These are phyloP conservation scores for Rhazya stricta DNA, from an alignment of 257 asterid genomes.

Conservation along the genomic window DNA sequence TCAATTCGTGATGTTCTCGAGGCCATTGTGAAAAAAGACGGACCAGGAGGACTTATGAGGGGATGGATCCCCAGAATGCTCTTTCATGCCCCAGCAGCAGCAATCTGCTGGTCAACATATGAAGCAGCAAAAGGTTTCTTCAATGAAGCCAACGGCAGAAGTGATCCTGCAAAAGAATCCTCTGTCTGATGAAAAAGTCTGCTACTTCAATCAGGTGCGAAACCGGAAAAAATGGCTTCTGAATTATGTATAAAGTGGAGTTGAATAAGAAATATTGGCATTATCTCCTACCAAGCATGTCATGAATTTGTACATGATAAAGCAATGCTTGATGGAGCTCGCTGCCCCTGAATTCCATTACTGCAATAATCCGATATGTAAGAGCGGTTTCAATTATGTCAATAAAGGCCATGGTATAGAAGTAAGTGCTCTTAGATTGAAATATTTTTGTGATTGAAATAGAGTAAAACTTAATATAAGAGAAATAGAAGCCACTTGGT, in stretches of 20 bases:
- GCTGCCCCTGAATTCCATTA: too few relatives aligned
- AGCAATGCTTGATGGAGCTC: too few relatives aligned
- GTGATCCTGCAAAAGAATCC: neutral
- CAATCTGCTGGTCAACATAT: constrained; percentile 71
- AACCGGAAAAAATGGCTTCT: neutral
- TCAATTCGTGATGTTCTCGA: constrained; percentile 40
- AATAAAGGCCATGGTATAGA: too few relatives aligned
- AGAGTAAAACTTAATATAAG: too few relatives aligned
- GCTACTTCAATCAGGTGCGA: constrained; percentile 4
- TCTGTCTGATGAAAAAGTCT: too few relatives aligned
- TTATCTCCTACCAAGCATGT: neutral
- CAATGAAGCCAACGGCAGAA: constrained; percentile 23
- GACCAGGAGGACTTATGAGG: constrained; percentile 47
- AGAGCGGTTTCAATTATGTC: too few relatives aligned
- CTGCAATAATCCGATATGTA: too few relatives aligned
- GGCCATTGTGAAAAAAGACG: constrained; percentile 45
- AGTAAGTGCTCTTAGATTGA: too few relatives aligned
- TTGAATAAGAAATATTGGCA: neutral
- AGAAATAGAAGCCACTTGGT: too few relatives aligned
- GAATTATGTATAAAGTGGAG: neutral
- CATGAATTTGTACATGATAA: too few relatives aligned
- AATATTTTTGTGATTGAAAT: too few relatives aligned
- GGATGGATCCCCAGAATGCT: constrained; percentile 70
- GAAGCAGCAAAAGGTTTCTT: constrained; percentile 50
- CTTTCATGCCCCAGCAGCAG: constrained; percentile 76